phyloP scores from a whole-genome alignment of 768 basidiomycete genomes.

The Stropharia rugosoannulata region DNA sequence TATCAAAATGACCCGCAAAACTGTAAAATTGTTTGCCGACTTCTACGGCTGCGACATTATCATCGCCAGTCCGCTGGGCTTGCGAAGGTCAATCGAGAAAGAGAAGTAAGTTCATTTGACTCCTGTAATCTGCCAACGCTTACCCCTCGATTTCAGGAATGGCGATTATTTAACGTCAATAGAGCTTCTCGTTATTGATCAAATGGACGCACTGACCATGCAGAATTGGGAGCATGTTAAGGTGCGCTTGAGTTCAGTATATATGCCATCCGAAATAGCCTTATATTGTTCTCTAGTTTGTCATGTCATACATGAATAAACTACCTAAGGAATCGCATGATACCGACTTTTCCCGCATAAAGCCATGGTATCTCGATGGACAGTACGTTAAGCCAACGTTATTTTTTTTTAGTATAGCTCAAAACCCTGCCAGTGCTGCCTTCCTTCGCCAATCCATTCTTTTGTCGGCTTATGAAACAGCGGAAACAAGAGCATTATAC shows the following conservation, averaged over 20 bases:
- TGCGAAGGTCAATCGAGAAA: constrained; percentile 91
- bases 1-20: constrained; percentile 90
- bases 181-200: constrained; percentile 88
- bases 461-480: constrained; percentile 84
- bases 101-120: constrained; percentile 65
- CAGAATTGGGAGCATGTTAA: constrained; percentile 99
- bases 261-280: not conserved
- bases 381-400: constrained; percentile 46
- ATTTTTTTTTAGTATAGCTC: not conserved
- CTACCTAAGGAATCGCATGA: constrained; percentile 93
- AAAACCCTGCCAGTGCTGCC: constrained; percentile 51
- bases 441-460: constrained; percentile 91
- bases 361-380: constrained; percentile 96
- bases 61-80: constrained; percentile 88
- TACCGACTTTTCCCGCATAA: constrained; percentile 94
- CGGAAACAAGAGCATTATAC: constrained; percentile 82
- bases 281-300: constrained; percentile 51
- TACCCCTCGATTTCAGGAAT: constrained; percentile 42
- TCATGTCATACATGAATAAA: constrained; percentile 82
- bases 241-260: constrained; percentile 39
- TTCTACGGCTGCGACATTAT: constrained; percentile 93
- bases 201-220: constrained; percentile 91
- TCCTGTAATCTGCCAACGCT: not conserved
- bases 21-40: constrained; percentile 85
- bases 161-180: constrained; percentile 93